phyloP scores from a whole-genome alignment of 768 basidiomycete species.

The Macrolepiota dolichaula region DNA sequence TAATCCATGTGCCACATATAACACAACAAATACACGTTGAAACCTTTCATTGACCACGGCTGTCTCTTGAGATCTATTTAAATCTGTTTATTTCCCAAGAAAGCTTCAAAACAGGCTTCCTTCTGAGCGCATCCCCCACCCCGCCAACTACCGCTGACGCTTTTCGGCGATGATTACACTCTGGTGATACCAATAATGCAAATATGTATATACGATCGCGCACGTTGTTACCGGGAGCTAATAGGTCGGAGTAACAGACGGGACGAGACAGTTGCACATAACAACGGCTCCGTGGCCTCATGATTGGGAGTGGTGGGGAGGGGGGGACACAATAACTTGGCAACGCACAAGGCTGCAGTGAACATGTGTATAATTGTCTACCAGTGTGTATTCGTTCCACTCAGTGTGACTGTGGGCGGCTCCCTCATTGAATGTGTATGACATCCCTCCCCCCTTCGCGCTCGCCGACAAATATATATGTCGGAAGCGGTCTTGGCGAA shows the following conservation, averaged over 20 bases:
- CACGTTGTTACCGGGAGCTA: background rate
- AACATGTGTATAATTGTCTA: background rate
- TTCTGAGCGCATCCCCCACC: background rate
- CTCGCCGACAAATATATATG: no score
- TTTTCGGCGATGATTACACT: background rate
- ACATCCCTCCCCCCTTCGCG: no score
- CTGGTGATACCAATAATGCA: background rate
- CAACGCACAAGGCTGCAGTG: no score
- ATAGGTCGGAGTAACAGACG: background rate
- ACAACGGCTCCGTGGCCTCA: background rate
- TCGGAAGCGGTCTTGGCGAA: background rate
- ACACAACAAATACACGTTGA: no score
- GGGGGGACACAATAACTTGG: background rate
- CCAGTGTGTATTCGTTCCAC: background rate
- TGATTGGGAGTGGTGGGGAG: background rate
- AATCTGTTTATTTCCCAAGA: no score
- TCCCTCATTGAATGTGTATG: no score
- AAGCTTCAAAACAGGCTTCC: no score
- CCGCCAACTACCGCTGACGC: background rate
- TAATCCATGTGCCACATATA: no score
- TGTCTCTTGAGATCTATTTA: no score
- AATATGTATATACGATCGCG: background rate
- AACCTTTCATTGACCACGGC: no score
- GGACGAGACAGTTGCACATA: background rate
- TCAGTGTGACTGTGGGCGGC: no score